Base-by-base conservation (phyloP, 768 basidiomycete genomes). In the Podaxis carcinomalis region DNA sequence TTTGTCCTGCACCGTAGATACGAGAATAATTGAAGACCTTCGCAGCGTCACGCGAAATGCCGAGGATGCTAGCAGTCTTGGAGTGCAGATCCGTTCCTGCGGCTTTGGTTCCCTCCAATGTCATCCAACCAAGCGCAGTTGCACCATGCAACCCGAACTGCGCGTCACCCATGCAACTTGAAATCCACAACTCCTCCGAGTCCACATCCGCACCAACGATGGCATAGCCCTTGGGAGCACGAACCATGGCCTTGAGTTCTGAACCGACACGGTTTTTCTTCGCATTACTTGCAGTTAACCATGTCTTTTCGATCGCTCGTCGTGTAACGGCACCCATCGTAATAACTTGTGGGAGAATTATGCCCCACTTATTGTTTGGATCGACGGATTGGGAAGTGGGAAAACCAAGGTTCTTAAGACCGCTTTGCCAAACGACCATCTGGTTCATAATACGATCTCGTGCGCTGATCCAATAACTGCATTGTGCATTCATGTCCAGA, bases 11-110 rank as follows among this genome's bases (percentile, higher is more conserved):
- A n/a, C 96, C 95, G 68, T 98, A 98, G 66, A 99, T 97, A 37
- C 96, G 87, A 47, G 96, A 97, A 68, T 98, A 99, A 70, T 99
- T 99, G 84, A 99, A 99, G 37, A 95, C 93, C 72, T 99, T 98
- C 35, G 97, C 96, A 66, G 92, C 88, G 68, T 98, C 94, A 35
- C 96, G 85, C 42, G 93, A 92, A 65, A 95, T 95, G 16, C 92
- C 92, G 40, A 98, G 78, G 68, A 98, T 98, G 61, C 75, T 84
- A 10, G 96, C 97, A 1, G 95, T 96, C 77, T 97, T 97, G 10
- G 95, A 98, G 69, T 98, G 96, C 32, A 99, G 75, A 75, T 99
- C 96, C 5, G 96, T 98, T 4, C 95, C 95, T 0, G 90, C 89
- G 0, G 88, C 82, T 74, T 98, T 98, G 14, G 95, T 96, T 0